Base-by-base conservation (phyloP, 225 moss, liverwort and hornwort species). In the Bryum argenteum region DNA sequence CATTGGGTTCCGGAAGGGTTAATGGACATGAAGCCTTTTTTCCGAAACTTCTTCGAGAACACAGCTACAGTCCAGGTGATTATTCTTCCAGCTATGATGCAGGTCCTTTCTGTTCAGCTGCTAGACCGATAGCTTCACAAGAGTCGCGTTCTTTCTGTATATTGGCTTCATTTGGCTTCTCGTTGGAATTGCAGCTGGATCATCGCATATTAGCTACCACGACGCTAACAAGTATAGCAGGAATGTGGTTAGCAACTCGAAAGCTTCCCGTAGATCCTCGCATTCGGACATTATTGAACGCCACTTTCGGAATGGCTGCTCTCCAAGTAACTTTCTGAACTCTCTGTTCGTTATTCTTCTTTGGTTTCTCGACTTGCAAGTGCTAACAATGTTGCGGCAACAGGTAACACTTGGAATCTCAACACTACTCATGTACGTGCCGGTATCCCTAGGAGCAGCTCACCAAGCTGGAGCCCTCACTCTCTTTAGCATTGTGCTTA, bases 401-500 rank as follows among this genome's bases (percentile, higher is more conserved):
- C 97, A 98, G 97, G 94, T 98, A 10, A 88, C 91, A 10, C 66
- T 98, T 53, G 97, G 97, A 63, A 87, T 98, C 75, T 86, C 97
- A 19, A 94, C 97, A 18, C 75, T 98, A 50, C 71, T 98, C 74
- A 81, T 89, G 85, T 94, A 98, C 51, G 97, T 98, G 59, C 97
- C 97, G 14, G 92, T 91, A n/a, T 88, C 89, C 16, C 73, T 98
- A 39, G 97, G 92, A 69, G 84, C 92, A 71, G 94, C 97, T 43
- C 97, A 98, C 73, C 97, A 98, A 82, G 94, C 94, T 69, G 97
- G 97, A 68, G 97, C 97, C 38, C 84, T 98, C 66, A 94, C 97
- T 54, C 91, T 98, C 44, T 90, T 98, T 40, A 98, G 89, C 23
- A 71, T 98, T 42, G 79, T 98, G 33, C 88, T 98, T 39, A 83